These are phyloP conservation scores for Blastocystis sp. DNA, from an alignment of 352 stramenopile species.

Conservation along the genomic window DNA sequence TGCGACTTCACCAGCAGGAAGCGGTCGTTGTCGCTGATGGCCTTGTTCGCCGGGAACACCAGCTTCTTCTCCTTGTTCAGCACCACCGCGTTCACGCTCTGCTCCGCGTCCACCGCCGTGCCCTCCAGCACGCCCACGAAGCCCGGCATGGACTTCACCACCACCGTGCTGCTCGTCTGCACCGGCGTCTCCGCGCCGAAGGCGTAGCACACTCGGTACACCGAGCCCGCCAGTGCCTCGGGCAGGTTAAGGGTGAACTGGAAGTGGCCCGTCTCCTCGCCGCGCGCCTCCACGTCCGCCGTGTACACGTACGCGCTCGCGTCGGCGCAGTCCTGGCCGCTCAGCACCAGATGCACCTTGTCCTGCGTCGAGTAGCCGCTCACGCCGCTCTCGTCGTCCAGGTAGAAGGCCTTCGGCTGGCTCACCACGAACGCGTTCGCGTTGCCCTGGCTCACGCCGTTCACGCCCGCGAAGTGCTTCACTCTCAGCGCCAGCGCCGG, in stretches of 20 bases:
- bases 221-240: conserved; percentile 5
- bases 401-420: conserved; percentile 41
- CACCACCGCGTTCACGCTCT: conserved; percentile 46
- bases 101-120: conserved; percentile 29
- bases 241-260: conserved; percentile 44
- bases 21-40: conserved; percentile 41
- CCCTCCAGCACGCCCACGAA: conserved; percentile 63
- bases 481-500: conserved; percentile 15
- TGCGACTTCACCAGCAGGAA: conserved; percentile 29
- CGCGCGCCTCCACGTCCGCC: neutral
- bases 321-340: conserved; percentile 4
- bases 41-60: conserved; percentile 49
- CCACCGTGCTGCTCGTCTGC: neutral
- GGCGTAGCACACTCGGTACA: conserved; percentile 35
- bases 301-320: conserved; percentile 7
- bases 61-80: conserved; percentile 68
- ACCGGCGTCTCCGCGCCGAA: conserved; percentile 28
- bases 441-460: neutral
- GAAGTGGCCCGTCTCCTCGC: neutral
- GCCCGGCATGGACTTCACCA: conserved; percentile 52
- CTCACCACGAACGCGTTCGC: conserved; percentile 23
- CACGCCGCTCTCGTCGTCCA: conserved; percentile 2
- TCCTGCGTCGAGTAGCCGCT: conserved; percentile 43
- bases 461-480: conserved; percentile 42
- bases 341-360: conserved; percentile 22